Evolutionary conservation across 805 yeast species (phyloP), one percentile per base, ranked within the genome.

Genomic region (Priceomyces haplophilus): DNA sequence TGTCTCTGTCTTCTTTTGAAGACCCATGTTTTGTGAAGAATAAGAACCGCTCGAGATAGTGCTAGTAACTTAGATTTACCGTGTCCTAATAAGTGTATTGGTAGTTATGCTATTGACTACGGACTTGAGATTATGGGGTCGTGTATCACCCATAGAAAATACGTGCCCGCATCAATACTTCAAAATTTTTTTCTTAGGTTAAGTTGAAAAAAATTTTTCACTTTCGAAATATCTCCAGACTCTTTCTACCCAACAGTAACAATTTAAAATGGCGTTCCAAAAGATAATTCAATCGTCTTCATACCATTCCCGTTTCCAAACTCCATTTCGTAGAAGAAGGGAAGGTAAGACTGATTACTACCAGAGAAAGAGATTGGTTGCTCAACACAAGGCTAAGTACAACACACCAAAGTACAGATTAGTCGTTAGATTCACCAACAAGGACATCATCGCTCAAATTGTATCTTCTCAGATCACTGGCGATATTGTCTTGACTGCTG

Each of bases 271-370:
- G 96, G 79, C 80, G 64, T 88, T 88, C 88, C 74, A 73, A 65
- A 80, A 78, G 67, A 64, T 70, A 57, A 64, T 75, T 59, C 88
- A 89, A 83, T 76, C 80, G 70, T 83, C 95, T 67, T 91, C 97
- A 60, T 93, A 93, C 91, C 88, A 82, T 82, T 89, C 97, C 70
- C 90, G 99, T 76, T 93, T 83, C 96, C 99, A 93, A 82, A 93
- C 99, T 74, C 97, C 98, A 59, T 93, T 90, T 96, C 89, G 99
- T 78, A 90, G 99, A 84, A 88, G 99, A 86, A 88, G 95, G 75
- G 97, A 93, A 80, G 99, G 99, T 80, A 93, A 93, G 84, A 93
- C 99, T 72, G 99, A 93, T 76, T 93, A 90, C 95, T 93, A 90
- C 84, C 97, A 93, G 76, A 90, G 99, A 85, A 93, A 93, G 96